These are phyloP conservation scores for Isoetes engelmannii DNA, from an alignment of 83 land plant genomes.

Conservation along the genomic window DNA sequence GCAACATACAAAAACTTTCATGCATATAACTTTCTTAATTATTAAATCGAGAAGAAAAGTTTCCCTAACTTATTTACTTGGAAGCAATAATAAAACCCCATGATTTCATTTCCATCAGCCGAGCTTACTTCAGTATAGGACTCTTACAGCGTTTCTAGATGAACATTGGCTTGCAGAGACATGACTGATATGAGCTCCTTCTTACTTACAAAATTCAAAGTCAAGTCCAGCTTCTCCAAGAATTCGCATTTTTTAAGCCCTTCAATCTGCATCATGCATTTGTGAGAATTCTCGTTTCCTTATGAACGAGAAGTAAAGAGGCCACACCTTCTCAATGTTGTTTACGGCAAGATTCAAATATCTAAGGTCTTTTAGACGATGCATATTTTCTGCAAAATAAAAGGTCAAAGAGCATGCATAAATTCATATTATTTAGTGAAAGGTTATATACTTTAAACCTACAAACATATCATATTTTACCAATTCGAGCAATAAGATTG, in stretches of 20 bases:
- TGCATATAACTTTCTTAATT: no score
- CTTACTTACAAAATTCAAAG: conserved; percentile 31
- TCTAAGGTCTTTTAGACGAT: conserved; percentile 30
- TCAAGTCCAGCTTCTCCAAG: conserved; percentile 37
- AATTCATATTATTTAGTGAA: no score
- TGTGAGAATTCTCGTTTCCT: background rate
- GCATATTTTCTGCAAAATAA: conserved; percentile 25
- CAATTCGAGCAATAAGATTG: conserved; percentile 33
- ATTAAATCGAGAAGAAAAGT: no score
- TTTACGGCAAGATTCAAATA: conserved; percentile 38
- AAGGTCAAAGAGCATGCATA: background rate
- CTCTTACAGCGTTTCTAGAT: conserved; percentile 26
- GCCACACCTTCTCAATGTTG: conserved; percentile 30
- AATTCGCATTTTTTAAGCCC: conserved; percentile 36
- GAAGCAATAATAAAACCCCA: no score
- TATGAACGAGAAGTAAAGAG: background rate
- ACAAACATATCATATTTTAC: conserved; percentile 1
- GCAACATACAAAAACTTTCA: background rate
- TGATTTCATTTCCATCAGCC: background rate
- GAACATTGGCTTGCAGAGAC: conserved; percentile 20
- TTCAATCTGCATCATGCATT: conserved; percentile 17
- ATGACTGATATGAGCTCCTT: conserved; percentile 18
- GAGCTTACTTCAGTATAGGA: background rate
- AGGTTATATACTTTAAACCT: no score
- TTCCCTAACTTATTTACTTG: no score